phyloP scores from a whole-genome alignment of 1,284 basidiomycete genomes.

The Leccinum fallax region DNA sequence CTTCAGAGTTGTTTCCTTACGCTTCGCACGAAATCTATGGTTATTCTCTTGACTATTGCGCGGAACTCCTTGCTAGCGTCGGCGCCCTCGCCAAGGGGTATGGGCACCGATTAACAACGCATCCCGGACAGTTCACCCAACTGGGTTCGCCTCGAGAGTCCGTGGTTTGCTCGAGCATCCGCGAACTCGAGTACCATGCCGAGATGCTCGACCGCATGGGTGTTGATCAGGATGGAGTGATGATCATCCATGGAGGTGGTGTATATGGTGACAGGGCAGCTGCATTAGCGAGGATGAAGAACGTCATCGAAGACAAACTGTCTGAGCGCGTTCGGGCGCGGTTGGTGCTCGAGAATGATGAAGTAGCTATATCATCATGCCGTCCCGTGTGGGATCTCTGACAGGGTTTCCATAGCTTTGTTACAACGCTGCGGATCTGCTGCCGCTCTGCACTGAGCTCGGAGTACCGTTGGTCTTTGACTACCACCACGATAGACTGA shows the following conservation, averaged over 20 bases:
- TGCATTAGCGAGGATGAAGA: slow-evolving; percentile 74
- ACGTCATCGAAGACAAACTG: slow-evolving; percentile 63
- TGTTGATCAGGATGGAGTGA: slow-evolving; percentile 71
- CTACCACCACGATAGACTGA: slow-evolving; percentile 81
- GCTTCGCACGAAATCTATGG: slow-evolving; percentile 82
- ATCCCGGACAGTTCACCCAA: slow-evolving; percentile 89
- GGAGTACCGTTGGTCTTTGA: slow-evolving; percentile 80
- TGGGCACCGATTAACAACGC: slow-evolving; percentile 82
- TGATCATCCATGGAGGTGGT: slow-evolving; percentile 83
- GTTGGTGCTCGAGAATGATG: slow-evolving; percentile 90
- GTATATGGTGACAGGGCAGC: slow-evolving; percentile 79
- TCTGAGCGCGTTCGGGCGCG: slow-evolving; percentile 68
- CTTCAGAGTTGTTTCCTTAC: slow-evolving; percentile 91
- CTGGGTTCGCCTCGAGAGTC: slow-evolving; percentile 74
- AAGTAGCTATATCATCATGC: slow-evolving; percentile 46
- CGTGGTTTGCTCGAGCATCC: slow-evolving; percentile 75
- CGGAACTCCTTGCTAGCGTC: slow-evolving; percentile 47
- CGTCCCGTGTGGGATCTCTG: neutral
- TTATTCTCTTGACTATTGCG: slow-evolving; percentile 69
- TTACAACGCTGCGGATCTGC: slow-evolving; percentile 84
- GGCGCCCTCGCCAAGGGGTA: slow-evolving; percentile 78
- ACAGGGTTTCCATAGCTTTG: slow-evolving; percentile 60
- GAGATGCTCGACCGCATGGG: slow-evolving; percentile 88
- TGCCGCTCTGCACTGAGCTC: slow-evolving; percentile 82
- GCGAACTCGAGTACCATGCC: slow-evolving; percentile 83